Conservation (phyloP, 1,284 basidiomycete species). For the Malassezia obtusa region DNA sequence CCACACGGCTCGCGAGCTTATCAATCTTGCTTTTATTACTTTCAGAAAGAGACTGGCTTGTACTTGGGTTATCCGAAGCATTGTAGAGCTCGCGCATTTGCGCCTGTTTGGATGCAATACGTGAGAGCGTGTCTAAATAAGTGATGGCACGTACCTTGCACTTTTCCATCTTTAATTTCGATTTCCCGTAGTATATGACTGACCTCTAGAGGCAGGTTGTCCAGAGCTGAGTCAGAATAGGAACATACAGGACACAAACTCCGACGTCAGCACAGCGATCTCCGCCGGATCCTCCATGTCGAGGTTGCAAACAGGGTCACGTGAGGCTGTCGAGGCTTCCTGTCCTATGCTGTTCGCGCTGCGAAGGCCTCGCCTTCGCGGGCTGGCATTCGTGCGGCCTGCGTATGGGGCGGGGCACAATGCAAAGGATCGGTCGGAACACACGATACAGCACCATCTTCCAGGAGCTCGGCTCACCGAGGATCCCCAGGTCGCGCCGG, state of each 20-base stretch:
- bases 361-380: not conserved
- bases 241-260: constrained; percentile 33
- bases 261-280: constrained; percentile 40
- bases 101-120: constrained; percentile 32
- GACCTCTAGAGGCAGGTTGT: constrained; percentile 45
- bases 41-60: constrained; percentile 13
- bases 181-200: constrained; percentile 43
- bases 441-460: no score
- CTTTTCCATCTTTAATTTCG: constrained; percentile 43
- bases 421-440: not conserved
- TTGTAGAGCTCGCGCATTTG: constrained; percentile 32
- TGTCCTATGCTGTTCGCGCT: not conserved
- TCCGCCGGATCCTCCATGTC: constrained; percentile 42
- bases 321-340: constrained; percentile 4
- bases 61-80: constrained; percentile 18
- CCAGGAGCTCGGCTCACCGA: no score
- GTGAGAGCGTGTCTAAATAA: constrained; percentile 26
- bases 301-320: constrained; percentile 1
- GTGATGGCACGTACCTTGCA: constrained; percentile 22
- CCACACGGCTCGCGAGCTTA: constrained; percentile 34
- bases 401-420: not conserved
- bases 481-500: no score
- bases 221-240: constrained; percentile 17
- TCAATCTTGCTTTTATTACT: constrained; percentile 31
- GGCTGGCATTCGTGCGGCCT: not conserved